phyloP scores from a whole-genome alignment of 2,329 filamentous ascomycete species.

The Nemania sp. region DNA sequence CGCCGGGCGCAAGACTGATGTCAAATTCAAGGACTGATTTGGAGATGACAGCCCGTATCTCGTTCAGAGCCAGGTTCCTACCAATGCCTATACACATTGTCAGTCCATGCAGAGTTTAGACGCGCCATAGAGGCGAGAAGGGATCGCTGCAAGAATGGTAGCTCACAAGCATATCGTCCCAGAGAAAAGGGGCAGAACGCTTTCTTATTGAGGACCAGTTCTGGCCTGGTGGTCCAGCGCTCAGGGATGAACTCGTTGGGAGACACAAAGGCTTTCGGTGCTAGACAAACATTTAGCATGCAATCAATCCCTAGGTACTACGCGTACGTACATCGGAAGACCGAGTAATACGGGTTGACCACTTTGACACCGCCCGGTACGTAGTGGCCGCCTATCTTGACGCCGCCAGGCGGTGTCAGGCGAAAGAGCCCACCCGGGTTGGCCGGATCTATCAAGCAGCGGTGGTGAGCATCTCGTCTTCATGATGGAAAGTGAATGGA shows the following conservation, averaged over 20 bases:
- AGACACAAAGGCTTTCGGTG: constrained; percentile 20
- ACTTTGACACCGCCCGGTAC: constrained; percentile 25
- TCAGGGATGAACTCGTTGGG: constrained; percentile 28
- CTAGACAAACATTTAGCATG: constrained; percentile 10
- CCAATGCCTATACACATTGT: constrained; percentile 20
- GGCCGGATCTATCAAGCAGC: constrained; percentile 17
- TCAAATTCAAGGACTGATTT: constrained; percentile 27
- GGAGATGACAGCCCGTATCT: constrained; percentile 24
- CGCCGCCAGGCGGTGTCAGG: constrained; percentile 19
- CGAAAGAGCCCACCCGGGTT: constrained; percentile 25
- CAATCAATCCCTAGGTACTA: no score
- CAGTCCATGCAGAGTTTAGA: not conserved
- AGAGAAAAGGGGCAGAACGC: constrained; percentile 25
- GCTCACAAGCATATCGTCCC: constrained; percentile 27
- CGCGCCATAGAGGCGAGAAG: not conserved
- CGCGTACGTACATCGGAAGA: constrained; percentile 22
- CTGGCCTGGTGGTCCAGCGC: constrained; percentile 25
- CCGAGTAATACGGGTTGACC: constrained; percentile 22
- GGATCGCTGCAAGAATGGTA: not conserved
- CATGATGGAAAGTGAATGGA: not conserved
- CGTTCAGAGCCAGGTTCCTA: constrained; percentile 26
- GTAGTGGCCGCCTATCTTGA: constrained; percentile 19
- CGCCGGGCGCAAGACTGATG: constrained; percentile 20
- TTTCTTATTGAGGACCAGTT: constrained; percentile 21
- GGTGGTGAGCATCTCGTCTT: not conserved